These are phyloP conservation scores for Kalaharituber pfeilii DNA, from an alignment of 2,329 filamentous ascomycete species.

Conservation along the genomic window DNA sequence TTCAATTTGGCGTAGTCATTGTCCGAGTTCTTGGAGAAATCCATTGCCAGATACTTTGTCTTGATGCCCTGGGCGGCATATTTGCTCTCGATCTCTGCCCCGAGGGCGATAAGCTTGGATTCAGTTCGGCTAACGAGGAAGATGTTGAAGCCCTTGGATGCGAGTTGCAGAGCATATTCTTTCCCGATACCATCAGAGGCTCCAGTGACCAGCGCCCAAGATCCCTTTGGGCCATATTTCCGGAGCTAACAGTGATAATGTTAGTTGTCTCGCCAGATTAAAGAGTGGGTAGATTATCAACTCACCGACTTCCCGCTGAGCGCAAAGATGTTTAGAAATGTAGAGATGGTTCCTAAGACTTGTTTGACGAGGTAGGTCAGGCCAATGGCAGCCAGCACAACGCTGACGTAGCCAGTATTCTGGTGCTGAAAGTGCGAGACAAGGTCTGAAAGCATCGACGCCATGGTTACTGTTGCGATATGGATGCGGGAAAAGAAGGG, in stretches of 20 bases:
- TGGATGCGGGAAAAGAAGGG: too few species aligned
- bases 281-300: neutral
- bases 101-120: slow-evolving; percentile 67
- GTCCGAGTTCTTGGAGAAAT: slow-evolving; percentile 66
- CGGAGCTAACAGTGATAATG: slow-evolving; percentile 45
- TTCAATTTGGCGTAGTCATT: slow-evolving; percentile 61
- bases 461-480: neutral
- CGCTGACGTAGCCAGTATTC: neutral
- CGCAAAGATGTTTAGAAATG: neutral
- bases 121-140: slow-evolving; percentile 90
- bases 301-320: neutral
- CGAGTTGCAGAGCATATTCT: slow-evolving; percentile 83
- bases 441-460: neutral
- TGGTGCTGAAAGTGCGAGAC: neutral
- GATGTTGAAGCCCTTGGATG: slow-evolving; percentile 82
- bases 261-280: too few species aligned
- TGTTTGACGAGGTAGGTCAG: neutral
- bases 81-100: slow-evolving; percentile 55
- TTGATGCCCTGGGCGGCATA: slow-evolving; percentile 42
- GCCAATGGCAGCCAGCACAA: neutral
- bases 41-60: slow-evolving; percentile 73
- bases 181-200: slow-evolving; percentile 94
- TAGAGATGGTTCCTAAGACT: neutral
- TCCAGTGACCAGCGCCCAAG: slow-evolving; percentile 87
- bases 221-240: slow-evolving; percentile 78